Conservation (phyloP, 1,139 yeast species). For the Suhomyces coccinellae region DNA sequence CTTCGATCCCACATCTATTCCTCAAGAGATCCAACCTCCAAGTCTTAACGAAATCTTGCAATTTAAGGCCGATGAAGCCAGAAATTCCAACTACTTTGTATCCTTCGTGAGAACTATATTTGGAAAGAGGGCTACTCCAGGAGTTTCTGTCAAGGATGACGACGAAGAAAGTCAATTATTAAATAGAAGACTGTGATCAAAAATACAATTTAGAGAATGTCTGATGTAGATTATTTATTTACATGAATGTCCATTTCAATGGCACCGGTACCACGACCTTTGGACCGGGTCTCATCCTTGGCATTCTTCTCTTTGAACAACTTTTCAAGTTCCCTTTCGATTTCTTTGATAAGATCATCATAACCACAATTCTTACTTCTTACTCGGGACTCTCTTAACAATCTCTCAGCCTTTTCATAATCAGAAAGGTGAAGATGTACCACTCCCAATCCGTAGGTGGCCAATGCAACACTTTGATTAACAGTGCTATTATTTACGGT, state of each 20-base stretch:
- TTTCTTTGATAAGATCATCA: conserved; percentile 59
- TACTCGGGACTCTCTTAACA: conserved; percentile 68
- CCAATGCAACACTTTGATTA: conserved; percentile 68
- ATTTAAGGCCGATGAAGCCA: conserved; percentile 24
- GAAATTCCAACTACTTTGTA: conserved; percentile 3
- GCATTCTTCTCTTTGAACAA: conserved; percentile 55
- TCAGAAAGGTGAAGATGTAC: conserved; percentile 61
- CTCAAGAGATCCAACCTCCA: conserved; percentile 45
- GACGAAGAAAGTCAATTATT: conserved; percentile 16
- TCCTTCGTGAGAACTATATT: conserved; percentile 1
- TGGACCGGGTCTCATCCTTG: conserved; percentile 12
- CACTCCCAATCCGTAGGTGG: conserved; percentile 86
- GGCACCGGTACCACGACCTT: not conserved
- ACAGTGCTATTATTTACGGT: conserved; percentile 24
- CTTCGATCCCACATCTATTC: conserved; percentile 22
- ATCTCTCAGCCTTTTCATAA: conserved; percentile 56
- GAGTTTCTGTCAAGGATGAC: conserved; percentile 2
- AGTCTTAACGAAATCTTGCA: conserved; percentile 31
- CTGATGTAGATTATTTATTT: conserved; percentile 4
- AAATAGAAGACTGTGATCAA: conserved; percentile 1
- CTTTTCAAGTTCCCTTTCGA: conserved; percentile 62
- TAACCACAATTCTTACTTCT: conserved; percentile 71
- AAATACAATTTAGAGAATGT: not conserved
- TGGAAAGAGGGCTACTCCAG: not conserved
- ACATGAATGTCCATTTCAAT: conserved; percentile 17